Percentiles rank a stretch among this genome's conserved stretches.
phyloP scores from a whole-genome alignment of 805 yeast species.

The Cyberlindnera euphorbiiphila region DNA sequence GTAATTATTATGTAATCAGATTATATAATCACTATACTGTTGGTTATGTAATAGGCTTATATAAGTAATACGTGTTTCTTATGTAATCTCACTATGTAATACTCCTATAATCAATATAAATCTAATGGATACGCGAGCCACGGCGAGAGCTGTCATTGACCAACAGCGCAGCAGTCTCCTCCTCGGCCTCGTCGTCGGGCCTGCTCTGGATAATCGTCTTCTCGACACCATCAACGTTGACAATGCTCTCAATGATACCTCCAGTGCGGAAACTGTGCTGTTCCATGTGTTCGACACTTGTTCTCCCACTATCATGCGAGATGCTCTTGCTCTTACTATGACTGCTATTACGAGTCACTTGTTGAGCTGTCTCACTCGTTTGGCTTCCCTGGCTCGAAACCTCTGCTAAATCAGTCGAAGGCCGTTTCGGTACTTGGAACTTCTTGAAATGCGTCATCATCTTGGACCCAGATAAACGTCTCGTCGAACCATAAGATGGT shows the following conservation, averaged over 20 bases:
- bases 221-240: conserved; percentile 79
- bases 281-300: conserved; percentile 13
- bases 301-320: background rate
- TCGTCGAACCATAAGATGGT: conserved; percentile 23
- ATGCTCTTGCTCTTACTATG: background rate
- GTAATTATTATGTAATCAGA: too few species aligned
- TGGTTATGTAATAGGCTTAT: too few species aligned
- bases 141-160: conserved; percentile 5
- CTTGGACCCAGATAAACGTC: conserved; percentile 4
- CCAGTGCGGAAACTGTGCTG: conserved; percentile 27
- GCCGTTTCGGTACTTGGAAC: conserved; percentile 13
- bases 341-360: too few species aligned
- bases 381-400: too few species aligned
- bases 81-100: too few species aligned
- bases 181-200: conserved; percentile 32
- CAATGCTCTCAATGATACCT: conserved; percentile 72
- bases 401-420: conserved; percentile 22
- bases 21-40: too few species aligned
- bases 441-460: conserved; percentile 20
- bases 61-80: too few species aligned
- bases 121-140: conserved; percentile 6
- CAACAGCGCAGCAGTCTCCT: conserved; percentile 9
- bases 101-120: too few species aligned
- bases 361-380: too few species aligned
- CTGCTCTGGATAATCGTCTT: conserved; percentile 79